Evolutionary conservation across 495 filamentous ascomycete genomes (phyloP).

Genomic region (Hypoxylon rickii): DNA sequence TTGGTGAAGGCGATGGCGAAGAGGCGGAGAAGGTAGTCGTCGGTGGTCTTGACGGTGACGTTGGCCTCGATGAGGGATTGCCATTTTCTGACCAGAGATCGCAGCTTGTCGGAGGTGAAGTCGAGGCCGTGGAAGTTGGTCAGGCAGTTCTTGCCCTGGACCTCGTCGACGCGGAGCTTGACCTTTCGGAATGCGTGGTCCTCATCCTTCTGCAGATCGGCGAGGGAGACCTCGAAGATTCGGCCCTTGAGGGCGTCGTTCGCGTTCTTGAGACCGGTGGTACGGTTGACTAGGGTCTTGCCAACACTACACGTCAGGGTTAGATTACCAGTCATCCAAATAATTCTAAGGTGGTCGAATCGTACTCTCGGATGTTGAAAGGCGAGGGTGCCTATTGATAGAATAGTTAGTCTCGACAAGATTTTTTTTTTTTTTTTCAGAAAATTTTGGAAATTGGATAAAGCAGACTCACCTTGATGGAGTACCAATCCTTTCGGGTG

Average conservation of each 20-base stretch:
- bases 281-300: conserved; percentile 98
- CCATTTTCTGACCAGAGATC: conserved; percentile 99
- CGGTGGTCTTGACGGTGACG: conserved; percentile 98
- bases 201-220: conserved; percentile 99
- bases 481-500: conserved; percentile 98
- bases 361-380: conserved; percentile 96
- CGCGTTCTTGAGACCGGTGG: conserved; percentile 98
- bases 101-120: conserved; percentile 99
- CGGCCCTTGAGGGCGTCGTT: conserved; percentile 98
- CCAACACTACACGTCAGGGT: conserved; percentile 71
- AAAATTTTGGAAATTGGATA: background rate
- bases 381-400: conserved; percentile 84
- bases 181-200: conserved; percentile 99
- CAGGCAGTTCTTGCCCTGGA: conserved; percentile 99
- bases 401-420: conserved; percentile 23
- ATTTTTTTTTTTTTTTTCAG: no score
- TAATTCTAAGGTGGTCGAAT: conserved; percentile 9
- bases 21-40: conserved; percentile 97
- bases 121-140: conserved; percentile 99
- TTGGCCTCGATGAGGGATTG: conserved; percentile 99
- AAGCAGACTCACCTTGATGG: conserved; percentile 75
- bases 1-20: conserved; percentile 99
- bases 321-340: no score
- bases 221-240: conserved; percentile 97
- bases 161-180: conserved; percentile 97